Conservation (phyloP, 768 basidiomycete species). For the Lactifluus hygrophoroides region DNA sequence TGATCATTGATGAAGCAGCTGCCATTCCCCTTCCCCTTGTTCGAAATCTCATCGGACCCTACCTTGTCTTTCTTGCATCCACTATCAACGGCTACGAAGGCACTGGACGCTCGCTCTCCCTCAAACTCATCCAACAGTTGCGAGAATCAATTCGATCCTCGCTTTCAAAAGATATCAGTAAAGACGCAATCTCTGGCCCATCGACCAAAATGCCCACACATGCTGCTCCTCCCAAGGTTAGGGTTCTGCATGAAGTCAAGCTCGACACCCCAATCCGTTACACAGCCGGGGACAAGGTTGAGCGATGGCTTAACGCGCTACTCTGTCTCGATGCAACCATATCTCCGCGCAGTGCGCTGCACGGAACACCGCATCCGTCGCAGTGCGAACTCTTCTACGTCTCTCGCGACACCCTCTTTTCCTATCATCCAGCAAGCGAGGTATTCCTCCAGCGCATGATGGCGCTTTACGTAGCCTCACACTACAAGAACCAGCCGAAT, state of each 20-base stretch:
- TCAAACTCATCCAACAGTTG: conserved; percentile 95
- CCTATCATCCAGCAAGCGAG: conserved; percentile 95
- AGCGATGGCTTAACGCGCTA: conserved; percentile 87
- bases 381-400: conserved; percentile 94
- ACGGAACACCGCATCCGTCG: conserved; percentile 91
- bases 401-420: conserved; percentile 92
- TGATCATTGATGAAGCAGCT: conserved; percentile 97
- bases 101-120: conserved; percentile 94
- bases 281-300: conserved; percentile 74
- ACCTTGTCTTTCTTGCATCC: conserved; percentile 98
- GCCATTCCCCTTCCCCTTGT: conserved; percentile 97
- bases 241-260: conserved; percentile 86
- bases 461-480: conserved; percentile 93
- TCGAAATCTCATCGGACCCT: conserved; percentile 87
- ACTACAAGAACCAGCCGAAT: conserved; percentile 99
- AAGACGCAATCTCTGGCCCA: conserved; percentile 35
- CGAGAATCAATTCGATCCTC: conserved; percentile 84
- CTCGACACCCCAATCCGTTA: conserved; percentile 95
- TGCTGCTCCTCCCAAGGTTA: conserved; percentile 55
- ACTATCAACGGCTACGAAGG: conserved; percentile 99
- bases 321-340: conserved; percentile 87
- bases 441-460: conserved; percentile 97
- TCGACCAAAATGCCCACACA: conserved; percentile 42
- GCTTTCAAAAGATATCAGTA: conserved; percentile 51
- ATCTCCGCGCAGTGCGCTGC: conserved; percentile 39